A percentile compares a stretch with the other conserved stretches of the same genome.
phyloP scores from a whole-genome alignment of 371 early-diverging fungal species.

The Blastocladiella emersonii region DNA sequence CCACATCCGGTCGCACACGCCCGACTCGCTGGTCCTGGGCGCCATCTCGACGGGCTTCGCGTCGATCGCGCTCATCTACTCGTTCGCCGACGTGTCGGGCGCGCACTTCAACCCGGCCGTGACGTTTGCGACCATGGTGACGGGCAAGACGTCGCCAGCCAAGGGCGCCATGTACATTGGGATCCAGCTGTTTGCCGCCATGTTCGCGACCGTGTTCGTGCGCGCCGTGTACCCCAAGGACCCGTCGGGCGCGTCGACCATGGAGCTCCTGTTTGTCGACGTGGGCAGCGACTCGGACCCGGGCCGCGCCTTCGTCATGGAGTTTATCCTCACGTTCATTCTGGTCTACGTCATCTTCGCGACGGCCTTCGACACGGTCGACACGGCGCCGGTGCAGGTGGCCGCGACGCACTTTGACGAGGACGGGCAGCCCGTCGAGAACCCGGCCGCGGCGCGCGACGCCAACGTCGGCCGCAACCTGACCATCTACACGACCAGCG shows the following conservation, averaged over 20 bases:
- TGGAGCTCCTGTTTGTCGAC: constrained; percentile 26
- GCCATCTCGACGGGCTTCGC: constrained; percentile 39
- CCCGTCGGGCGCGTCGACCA: constrained; percentile 18
- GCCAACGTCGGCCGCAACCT: constrained; percentile 23
- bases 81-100: constrained; percentile 51
- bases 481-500: constrained; percentile 46
- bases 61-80: constrained; percentile 49
- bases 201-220: constrained; percentile 36
- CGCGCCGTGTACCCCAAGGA: constrained; percentile 37
- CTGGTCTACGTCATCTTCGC: constrained; percentile 62
- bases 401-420: constrained; percentile 14
- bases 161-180: constrained; percentile 45
- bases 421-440: constrained; percentile 4
- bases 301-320: constrained; percentile 39
- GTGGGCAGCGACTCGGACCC: constrained; percentile 17
- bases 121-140: constrained; percentile 49
- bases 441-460: constrained; percentile 10
- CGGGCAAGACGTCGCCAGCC: constrained; percentile 37
- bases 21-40: constrained; percentile 33
- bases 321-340: constrained; percentile 45
- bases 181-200: constrained; percentile 40
- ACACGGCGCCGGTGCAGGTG: constrained; percentile 35
- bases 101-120: constrained; percentile 52
- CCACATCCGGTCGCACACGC: constrained; percentile 26
- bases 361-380: constrained; percentile 54